Percentiles rank a stretch among this genome's conserved stretches.
Evolutionary conservation across 768 basidiomycete genomes (phyloP).

Genomic region (Cantharellus cinnabarinus): DNA sequence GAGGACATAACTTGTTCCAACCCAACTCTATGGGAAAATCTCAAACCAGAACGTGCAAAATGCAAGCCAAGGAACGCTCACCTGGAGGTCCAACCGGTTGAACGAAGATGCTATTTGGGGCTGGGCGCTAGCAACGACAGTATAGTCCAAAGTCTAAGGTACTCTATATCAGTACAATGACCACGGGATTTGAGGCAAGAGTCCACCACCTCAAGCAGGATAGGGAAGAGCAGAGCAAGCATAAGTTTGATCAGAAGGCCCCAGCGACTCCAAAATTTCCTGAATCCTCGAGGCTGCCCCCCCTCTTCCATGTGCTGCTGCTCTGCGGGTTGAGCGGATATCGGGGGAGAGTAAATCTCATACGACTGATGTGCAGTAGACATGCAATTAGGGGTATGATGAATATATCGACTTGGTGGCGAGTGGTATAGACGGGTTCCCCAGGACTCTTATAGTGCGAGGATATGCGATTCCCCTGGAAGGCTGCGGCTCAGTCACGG

Average conservation of each 20-base stretch:
- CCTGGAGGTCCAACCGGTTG: constrained; percentile 16
- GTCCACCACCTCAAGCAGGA: neutral
- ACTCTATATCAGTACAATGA: neutral
- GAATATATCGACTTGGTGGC: too few relatives aligned
- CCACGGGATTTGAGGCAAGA: neutral
- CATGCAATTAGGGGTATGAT: too few relatives aligned
- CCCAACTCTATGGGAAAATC: neutral
- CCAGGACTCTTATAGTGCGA: too few relatives aligned
- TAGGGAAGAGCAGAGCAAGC: neutral
- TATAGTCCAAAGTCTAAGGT: constrained; percentile 5
- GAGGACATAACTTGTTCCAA: constrained; percentile 25
- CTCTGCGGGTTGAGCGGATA: too few relatives aligned
- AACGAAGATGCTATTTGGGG: constrained; percentile 26
- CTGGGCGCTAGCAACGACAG: constrained; percentile 34
- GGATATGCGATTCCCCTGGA: too few relatives aligned
- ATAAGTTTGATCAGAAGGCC: neutral
- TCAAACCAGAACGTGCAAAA: too few relatives aligned
- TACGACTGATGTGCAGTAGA: too few relatives aligned
- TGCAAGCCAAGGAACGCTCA: neutral
- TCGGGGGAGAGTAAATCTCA: too few relatives aligned
- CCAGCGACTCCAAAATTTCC: neutral
- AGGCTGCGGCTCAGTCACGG: too few relatives aligned
- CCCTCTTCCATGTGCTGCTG: too few relatives aligned
- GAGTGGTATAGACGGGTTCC: too few relatives aligned
- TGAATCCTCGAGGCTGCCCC: neutral